phyloP scores from a whole-genome alignment of 371 early-diverging fungal genomes.

The Actinomucor elegans region DNA sequence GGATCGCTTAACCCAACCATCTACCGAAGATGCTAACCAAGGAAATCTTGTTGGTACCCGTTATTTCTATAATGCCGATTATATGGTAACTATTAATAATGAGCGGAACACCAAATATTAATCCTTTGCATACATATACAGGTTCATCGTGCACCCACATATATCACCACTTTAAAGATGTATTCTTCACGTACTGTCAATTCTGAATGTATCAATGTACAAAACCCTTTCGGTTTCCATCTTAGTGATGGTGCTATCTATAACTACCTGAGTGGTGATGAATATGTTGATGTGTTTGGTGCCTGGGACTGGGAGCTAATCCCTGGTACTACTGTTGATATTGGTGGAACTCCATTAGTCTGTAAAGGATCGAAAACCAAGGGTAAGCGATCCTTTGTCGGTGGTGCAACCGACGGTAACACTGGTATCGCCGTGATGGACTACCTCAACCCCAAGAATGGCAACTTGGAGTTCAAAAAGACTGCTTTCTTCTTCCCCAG shows the following conservation, averaged over 20 bases:
- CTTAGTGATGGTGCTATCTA: conserved; percentile 31
- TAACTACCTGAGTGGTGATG: conserved; percentile 32
- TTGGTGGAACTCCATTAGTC: conserved; percentile 15
- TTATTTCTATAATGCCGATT: conserved; percentile 33
- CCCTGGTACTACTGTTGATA: conserved; percentile 31
- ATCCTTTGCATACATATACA: background rate
- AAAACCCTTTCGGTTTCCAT: conserved; percentile 30
- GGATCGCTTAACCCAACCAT: conserved; percentile 11
- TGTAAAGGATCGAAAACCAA: conserved; percentile 9
- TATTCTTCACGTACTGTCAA: conserved; percentile 33
- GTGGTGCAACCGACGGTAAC: conserved; percentile 25
- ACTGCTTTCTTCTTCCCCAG: conserved; percentile 32
- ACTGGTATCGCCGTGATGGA: conserved; percentile 31
- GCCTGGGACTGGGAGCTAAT: conserved; percentile 34
- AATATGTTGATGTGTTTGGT: conserved; percentile 30
- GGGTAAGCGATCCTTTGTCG: conserved; percentile 21
- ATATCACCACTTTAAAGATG: conserved; percentile 37
- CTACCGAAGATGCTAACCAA: conserved; percentile 26
- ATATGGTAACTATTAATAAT: conserved; percentile 31
- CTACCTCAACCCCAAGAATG: conserved; percentile 25
- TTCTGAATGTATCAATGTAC: conserved; percentile 33
- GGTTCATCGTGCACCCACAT: conserved; percentile 29
- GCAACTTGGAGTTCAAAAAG: conserved; percentile 25
- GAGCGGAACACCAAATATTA: too few species aligned
- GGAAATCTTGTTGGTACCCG: conserved; percentile 30